Evolutionary conservation across 2,329 filamentous ascomycete species (phyloP).

Genomic region (Acrodontium crateriforme): DNA sequence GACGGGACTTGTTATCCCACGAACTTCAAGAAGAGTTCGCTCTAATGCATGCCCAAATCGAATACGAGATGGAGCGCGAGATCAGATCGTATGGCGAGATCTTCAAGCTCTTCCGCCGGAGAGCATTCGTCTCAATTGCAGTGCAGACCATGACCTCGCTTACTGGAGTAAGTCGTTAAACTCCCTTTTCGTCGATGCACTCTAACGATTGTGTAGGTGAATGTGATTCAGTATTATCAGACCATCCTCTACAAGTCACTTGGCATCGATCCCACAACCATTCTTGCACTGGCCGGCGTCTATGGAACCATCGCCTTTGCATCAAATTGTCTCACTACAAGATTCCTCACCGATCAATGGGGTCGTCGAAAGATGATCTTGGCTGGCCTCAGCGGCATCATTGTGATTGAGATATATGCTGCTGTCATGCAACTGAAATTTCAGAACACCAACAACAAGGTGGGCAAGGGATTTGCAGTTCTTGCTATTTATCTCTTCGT

Average conservation of each 20-base stretch:
- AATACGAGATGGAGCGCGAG: conserved; percentile 44
- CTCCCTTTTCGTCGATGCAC: too few relatives aligned
- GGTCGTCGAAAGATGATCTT: conserved; percentile 47
- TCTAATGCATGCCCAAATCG: conserved; percentile 35
- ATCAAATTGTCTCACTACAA: conserved; percentile 38
- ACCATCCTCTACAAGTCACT: conserved; percentile 42
- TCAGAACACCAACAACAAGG: conserved; percentile 39
- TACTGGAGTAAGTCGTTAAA: conserved; percentile 46
- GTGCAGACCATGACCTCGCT: conserved; percentile 45
- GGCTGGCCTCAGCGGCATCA: conserved; percentile 36
- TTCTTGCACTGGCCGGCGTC: conserved; percentile 40
- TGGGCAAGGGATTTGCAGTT: conserved; percentile 47
- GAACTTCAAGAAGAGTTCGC: conserved; percentile 39
- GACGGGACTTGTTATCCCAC: conserved; percentile 31
- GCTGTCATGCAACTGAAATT: conserved; percentile 46
- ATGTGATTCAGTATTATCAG: conserved; percentile 34
- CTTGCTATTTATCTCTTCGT: conserved; percentile 47
- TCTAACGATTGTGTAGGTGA: too few relatives aligned
- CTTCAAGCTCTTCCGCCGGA: conserved; percentile 37
- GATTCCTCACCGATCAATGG: conserved; percentile 43
- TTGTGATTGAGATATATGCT: conserved; percentile 45
- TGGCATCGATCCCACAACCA: conserved; percentile 36
- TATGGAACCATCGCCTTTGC: conserved; percentile 41
- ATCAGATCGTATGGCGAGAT: conserved; percentile 39
- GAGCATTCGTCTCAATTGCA: conserved; percentile 39